phyloP scores from a whole-genome alignment of 805 yeast genomes.

The Zygoascus ofunaensis region DNA sequence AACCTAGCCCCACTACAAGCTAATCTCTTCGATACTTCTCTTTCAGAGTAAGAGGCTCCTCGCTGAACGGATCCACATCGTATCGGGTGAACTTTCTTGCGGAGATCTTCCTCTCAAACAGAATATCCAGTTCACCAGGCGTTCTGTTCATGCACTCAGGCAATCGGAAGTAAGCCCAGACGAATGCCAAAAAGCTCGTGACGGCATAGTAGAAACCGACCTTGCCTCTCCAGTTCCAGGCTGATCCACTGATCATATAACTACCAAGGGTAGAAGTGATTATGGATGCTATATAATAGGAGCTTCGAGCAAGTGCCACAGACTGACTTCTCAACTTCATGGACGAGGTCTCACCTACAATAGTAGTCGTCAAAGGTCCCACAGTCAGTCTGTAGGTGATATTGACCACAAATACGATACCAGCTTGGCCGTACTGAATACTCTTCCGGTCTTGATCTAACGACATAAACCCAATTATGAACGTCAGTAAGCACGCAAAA shows the following conservation, averaged over 20 bases:
- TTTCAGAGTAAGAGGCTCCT: no score
- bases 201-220: slow-evolving; percentile 30
- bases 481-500: slow-evolving; percentile 29
- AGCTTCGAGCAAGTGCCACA: slow-evolving; percentile 32
- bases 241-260: slow-evolving; percentile 40
- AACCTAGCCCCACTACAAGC: no score
- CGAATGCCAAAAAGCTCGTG: slow-evolving; percentile 5
- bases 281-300: slow-evolving; percentile 18
- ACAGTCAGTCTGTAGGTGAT: slow-evolving; percentile 37
- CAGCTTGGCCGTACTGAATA: slow-evolving; percentile 29
- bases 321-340: slow-evolving; percentile 36
- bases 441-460: slow-evolving; percentile 21
- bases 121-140: slow-evolving; percentile 47
- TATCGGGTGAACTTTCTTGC: slow-evolving; percentile 27
- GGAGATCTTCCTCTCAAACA: slow-evolving; percentile 33
- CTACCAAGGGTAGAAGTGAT: slow-evolving; percentile 26
- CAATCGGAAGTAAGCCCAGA: slow-evolving; percentile 42
- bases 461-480: slow-evolving; percentile 39
- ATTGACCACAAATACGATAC: slow-evolving; percentile 35
- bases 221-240: slow-evolving; percentile 39
- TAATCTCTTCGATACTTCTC: no score
- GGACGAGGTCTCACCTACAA: slow-evolving; percentile 36
- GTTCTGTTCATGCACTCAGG: slow-evolving; percentile 54
- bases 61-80: slow-evolving; percentile 1
- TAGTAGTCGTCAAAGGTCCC: slow-evolving; percentile 36